phyloP scores from a whole-genome alignment of 352 stramenopile species.

The Globisporangium orthogonon region DNA sequence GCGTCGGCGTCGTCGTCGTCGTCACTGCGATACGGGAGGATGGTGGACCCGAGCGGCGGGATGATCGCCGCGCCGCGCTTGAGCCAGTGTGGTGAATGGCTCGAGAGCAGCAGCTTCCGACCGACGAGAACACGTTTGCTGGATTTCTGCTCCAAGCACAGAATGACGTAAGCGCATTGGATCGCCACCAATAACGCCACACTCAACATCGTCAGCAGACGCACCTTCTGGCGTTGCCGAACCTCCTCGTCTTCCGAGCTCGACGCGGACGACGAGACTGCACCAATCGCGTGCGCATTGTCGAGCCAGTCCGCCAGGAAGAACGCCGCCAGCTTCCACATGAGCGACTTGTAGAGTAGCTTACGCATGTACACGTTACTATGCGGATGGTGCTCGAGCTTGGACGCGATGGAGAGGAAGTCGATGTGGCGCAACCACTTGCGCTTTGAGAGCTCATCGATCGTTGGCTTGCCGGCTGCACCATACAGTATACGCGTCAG shows the following conservation, averaged over 20 bases:
- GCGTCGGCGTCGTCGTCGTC: not conserved
- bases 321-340: constrained; percentile 49
- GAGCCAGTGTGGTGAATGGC: constrained; percentile 13
- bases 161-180: too few species aligned
- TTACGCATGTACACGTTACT: constrained; percentile 9
- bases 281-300: not conserved
- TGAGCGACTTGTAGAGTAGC: constrained; percentile 25
- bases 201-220: not conserved
- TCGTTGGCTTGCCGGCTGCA: constrained; percentile 24
- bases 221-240: constrained; percentile 8
- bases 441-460: constrained; percentile 32
- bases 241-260: constrained; percentile 28
- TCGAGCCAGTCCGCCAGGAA: constrained; percentile 37
- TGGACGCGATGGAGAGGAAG: constrained; percentile 39
- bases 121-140: constrained; percentile 9
- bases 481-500: not conserved
- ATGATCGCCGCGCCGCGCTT: constrained; percentile 31
- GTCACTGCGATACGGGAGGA: constrained; percentile 12
- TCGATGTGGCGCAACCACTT: constrained; percentile 55
- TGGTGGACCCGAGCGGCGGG: constrained; percentile 22
- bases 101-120: constrained; percentile 12
- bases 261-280: not conserved
- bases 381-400: constrained; percentile 16
- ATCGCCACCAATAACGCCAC: not conserved
- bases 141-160: not conserved